These are phyloP conservation scores for Lodderomyces parapsilosis DNA, from an alignment of 1,139 yeast genomes.

Conservation along the genomic window DNA sequence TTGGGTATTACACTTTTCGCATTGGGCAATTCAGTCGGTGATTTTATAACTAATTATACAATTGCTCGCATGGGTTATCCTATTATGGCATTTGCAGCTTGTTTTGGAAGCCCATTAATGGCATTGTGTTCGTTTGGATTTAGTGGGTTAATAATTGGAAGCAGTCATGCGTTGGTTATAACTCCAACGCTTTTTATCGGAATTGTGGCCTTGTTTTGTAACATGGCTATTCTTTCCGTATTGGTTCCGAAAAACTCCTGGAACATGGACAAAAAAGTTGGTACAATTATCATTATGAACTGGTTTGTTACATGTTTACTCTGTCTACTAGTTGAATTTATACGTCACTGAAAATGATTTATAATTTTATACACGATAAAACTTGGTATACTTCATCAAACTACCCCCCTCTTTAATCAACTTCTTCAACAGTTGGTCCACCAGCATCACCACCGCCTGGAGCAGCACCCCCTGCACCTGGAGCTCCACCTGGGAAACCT, in stretches of 20 bases:
- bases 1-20: conserved; percentile 88
- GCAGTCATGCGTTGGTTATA: conserved; percentile 5
- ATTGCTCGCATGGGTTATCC: conserved; percentile 87
- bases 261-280: conserved; percentile 61
- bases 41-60: conserved; percentile 79
- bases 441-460: conserved; percentile 49
- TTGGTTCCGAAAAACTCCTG: conserved; percentile 65
- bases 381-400: no score
- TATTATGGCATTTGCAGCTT: conserved; percentile 90
- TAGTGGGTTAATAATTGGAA: conserved; percentile 55
- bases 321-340: conserved; percentile 32
- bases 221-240: conserved; percentile 51
- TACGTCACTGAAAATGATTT: background rate
- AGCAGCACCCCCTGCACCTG: conserved; percentile 35
- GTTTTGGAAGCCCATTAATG: conserved; percentile 87
- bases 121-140: conserved; percentile 49
- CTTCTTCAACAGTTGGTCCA: conserved; percentile 93
- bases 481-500: conserved; percentile 57
- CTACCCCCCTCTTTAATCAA: conserved; percentile 51
- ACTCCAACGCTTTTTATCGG: conserved; percentile 43
- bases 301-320: conserved; percentile 54
- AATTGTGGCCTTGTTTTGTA: conserved; percentile 50
- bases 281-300: conserved; percentile 48
- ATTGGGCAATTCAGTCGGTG: conserved; percentile 89
- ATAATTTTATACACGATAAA: background rate